phyloP scores from a whole-genome alignment of 2,329 filamentous ascomycete species.

The Aspergillus intermedius region DNA sequence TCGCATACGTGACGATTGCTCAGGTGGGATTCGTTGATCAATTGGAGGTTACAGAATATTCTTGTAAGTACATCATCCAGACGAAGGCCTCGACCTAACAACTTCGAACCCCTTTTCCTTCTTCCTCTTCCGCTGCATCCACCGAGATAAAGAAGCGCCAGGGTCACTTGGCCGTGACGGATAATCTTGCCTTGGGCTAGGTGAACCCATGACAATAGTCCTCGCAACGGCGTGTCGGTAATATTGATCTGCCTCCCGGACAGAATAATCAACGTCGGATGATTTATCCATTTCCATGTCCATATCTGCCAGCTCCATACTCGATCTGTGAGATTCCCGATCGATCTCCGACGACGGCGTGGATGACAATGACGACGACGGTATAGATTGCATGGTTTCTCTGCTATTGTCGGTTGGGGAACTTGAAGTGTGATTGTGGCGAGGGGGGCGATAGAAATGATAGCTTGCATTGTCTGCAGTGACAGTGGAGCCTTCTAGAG shows the following conservation, averaged over 20 bases:
- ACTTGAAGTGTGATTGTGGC: background rate
- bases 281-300: background rate
- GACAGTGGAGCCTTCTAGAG: background rate
- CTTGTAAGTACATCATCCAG: too few species aligned
- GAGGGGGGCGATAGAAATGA: background rate
- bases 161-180: background rate
- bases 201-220: background rate
- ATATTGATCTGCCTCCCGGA: constrained; percentile 5
- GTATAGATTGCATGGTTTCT: background rate
- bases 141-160: background rate
- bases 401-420: background rate
- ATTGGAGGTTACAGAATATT: too few species aligned
- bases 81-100: background rate
- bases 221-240: background rate
- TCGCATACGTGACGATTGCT: too few species aligned
- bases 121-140: background rate
- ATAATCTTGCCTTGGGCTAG: background rate
- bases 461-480: too few species aligned
- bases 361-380: background rate
- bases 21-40: too few species aligned
- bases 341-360: too few species aligned
- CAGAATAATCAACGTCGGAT: constrained; percentile 3
- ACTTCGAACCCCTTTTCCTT: constrained; percentile 7
- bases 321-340: too few species aligned
- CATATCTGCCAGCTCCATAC: background rate